Base-by-base conservation (phyloP, 1,284 basidiomycete genomes). In the Malassezia obtusa region DNA sequence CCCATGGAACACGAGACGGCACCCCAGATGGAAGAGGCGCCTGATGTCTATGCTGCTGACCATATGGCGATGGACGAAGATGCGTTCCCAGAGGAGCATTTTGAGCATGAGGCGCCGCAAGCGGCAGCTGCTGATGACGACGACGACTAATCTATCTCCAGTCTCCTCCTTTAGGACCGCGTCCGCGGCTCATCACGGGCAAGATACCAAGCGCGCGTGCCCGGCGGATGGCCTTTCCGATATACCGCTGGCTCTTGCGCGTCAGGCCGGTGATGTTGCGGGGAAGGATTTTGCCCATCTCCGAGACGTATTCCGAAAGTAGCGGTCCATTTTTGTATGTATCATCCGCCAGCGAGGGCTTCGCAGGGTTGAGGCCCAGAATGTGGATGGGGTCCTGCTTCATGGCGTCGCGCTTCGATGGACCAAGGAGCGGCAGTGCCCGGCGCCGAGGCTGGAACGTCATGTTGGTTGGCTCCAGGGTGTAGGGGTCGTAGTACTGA, bases 151-250 rank as follows among this genome's bases (percentile, higher is more conserved):
- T 35, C 35, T 36, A 46, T n/a, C 62, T 17, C 56, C 48, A 44
- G 28, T 49, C 35, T 21, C 38, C 49, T 11, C 53, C 49, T 19
- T 58, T 35, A 2, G 58, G 36, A 1, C 65, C 63, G 19, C 45
- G 41, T 0, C 65, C 63, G 2, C 65, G 51, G 44, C 61, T 65
- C 57, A 66, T 58, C 3, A 69, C 63, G 1, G 87, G 85, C 58
- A 95, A 81, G 56, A 91, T 73, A 41, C 91, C 91, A 85, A 95
- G 91, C 78, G 85, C 86, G 75, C 87, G 87, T 49, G 92, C 87
- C 51, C 92, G 80, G 52, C 87, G 82, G 54, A 96, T 85, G 33
- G 91, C 87, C 76, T 91, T 91, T 41, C 83, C 86, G 4, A 95
- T 68, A 59, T 79, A 79, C 39, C 89, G 79, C 75, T 96, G 91